Conservation (phyloP, 139 green algal genomes). For the Yamagishiella unicocca region DNA sequence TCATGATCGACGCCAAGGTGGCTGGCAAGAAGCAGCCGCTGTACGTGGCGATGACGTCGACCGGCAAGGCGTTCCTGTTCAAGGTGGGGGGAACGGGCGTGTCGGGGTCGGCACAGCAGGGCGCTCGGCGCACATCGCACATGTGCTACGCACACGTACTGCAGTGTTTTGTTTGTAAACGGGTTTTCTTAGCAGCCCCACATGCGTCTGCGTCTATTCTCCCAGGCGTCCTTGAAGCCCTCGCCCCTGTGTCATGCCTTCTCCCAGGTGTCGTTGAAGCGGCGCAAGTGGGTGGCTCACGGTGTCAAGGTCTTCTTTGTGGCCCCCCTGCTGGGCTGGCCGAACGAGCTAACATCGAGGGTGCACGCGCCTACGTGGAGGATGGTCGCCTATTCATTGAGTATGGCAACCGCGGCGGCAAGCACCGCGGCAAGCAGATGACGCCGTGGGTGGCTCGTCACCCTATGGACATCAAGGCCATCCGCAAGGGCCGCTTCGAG, state of each 20-base stretch:
- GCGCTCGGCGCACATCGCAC: too few species aligned
- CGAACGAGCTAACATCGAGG: conserved; percentile 12
- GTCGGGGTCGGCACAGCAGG: too few species aligned
- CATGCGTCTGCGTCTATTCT: too few species aligned
- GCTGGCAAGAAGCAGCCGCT: conserved; percentile 23
- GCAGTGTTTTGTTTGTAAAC: too few species aligned
- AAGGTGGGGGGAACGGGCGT: too few species aligned
- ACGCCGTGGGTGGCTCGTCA: conserved; percentile 5
- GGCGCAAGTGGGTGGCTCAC: conserved; percentile 32
- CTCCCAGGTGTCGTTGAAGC: conserved; percentile 1
- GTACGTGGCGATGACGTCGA: conserved; percentile 11
- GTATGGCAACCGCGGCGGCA: conserved; percentile 20
- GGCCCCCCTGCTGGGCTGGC: not conserved
- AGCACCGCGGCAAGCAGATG: not conserved
- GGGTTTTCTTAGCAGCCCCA: too few species aligned
- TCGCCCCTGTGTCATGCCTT: not conserved
- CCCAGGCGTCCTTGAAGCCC: too few species aligned
- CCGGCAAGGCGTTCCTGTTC: conserved; percentile 31
- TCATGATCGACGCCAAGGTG: conserved; percentile 1
- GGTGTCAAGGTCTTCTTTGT: conserved; percentile 11
- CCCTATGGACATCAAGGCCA: conserved; percentile 16
- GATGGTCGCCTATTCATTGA: conserved; percentile 24
- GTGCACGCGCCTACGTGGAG: conserved; percentile 27
- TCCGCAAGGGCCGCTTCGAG: conserved; percentile 2
- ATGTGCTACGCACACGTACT: too few species aligned